Base-by-base conservation (phyloP, 768 basidiomycete species). In the Pisolithus orientalis region DNA sequence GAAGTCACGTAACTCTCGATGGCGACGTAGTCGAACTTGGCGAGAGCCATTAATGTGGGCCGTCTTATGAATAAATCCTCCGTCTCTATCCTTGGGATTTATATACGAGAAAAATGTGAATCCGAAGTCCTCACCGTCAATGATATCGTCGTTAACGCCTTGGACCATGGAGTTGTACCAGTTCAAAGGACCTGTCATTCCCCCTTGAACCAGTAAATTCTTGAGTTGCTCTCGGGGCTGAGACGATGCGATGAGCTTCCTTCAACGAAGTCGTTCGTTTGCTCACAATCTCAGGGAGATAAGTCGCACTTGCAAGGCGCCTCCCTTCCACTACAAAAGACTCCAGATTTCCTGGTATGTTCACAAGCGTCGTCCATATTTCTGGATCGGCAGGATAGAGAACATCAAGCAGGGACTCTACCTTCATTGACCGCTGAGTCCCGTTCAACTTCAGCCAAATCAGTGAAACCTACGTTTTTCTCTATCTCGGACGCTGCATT, bases 401-500 rank as follows among this genome's bases (percentile, higher is more conserved):
- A 27, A 75, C 24, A 38, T 65, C 63, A 37, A 72, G 58, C 50
- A 77, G 67, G 1, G 75, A 72, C 34, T 78, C 75, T 27, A 68
- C 58, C 75, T 73, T 39, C 21, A 24, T 13, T 17, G 50, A 52
- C 17, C 38, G 31, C 4, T 37, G 34, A 45, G 42, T 24, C 32
- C 25, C 34, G 10, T 37, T 24, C 9, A 16, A 2, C 5, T 17
- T 29, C 44, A 21, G 40, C 32, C 38, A 39, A 47, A n/a, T 6
- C 4, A 21, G 46, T 11, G 39, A 38, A 31, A 61, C 70, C 17
- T 49, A 75, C 73, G 42, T 71, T 64, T 1, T 59, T 58, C 51
- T 72, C 68, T 24, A 73, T 70, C 52, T 67, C 7, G 11, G 45
- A 47, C 3, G 67, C 64, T 6, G 72, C 69, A 6, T 58, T 65